Percentiles rank a stretch among this genome's conserved stretches.
phyloP scores from a whole-genome alignment of 148 eudicot species.

The Rhododendron mucronatum region DNA sequence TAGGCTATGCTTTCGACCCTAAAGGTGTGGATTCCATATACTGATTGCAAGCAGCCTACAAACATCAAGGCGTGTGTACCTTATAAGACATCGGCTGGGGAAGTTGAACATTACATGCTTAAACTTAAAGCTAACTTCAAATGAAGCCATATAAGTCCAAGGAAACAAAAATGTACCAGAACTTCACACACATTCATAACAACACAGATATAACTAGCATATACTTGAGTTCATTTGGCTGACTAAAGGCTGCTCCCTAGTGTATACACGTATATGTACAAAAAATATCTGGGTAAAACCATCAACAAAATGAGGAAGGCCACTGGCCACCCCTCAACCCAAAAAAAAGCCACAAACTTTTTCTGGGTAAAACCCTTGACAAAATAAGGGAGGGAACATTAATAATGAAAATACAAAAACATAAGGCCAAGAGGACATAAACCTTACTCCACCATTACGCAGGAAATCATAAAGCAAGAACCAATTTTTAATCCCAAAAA shows the following conservation, averaged over 20 bases:
- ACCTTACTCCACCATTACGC: background rate
- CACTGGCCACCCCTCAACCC: background rate
- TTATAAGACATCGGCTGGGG: background rate
- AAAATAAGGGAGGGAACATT: background rate
- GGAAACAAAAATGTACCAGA: background rate
- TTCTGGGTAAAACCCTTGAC: background rate
- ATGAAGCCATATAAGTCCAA: background rate
- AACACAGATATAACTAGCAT: background rate
- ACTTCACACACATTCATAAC: background rate
- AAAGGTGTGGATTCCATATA: conserved; percentile 62
- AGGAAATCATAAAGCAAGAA: background rate
- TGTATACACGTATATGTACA: background rate
- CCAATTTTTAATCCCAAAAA: background rate
- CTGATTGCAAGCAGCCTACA: conserved; percentile 74
- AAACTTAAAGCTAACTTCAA: background rate
- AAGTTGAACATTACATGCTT: background rate
- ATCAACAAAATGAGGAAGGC: background rate
- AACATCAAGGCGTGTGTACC: background rate
- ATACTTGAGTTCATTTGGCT: background rate
- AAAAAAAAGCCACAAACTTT: background rate
- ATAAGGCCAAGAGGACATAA: background rate
- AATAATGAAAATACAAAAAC: background rate
- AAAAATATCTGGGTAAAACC: background rate
- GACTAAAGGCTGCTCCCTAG: background rate
- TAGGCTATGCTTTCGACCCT: conserved; percentile 72